Conservation (phyloP, 148 eudicot species). For the Drosera capensis region DNA sequence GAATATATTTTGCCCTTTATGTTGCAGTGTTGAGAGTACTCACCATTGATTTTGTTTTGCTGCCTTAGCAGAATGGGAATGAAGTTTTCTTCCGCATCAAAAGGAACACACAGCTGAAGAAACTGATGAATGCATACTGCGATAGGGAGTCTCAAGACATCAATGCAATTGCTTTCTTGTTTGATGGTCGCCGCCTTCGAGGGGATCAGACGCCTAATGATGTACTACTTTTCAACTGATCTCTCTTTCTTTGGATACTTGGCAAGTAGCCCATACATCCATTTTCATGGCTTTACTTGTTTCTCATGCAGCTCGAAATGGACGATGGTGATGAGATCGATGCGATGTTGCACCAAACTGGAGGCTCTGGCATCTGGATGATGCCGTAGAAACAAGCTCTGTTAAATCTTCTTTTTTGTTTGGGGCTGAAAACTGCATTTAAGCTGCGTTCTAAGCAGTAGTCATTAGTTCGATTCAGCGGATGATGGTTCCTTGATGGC, state of each 20-base stretch:
- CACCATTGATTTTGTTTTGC: neutral
- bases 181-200: neutral
- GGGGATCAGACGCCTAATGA: neutral
- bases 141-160: conserved; percentile 20
- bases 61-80: neutral
- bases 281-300: neutral
- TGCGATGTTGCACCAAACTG: conserved; percentile 58
- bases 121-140: conserved; percentile 27
- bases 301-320: conserved; percentile 33
- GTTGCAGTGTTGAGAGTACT: too few relatives aligned
- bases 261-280: neutral
- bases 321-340: conserved; percentile 59
- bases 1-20: too few relatives aligned
- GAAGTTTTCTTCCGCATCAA: conserved; percentile 4
- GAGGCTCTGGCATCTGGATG: conserved; percentile 12
- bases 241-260: neutral
- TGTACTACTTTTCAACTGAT: neutral
- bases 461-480: too few relatives aligned
- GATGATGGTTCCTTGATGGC: too few relatives aligned
- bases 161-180: conserved; percentile 17
- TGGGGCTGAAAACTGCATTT: too few relatives aligned
- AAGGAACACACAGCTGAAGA: conserved; percentile 17
- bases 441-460: too few relatives aligned
- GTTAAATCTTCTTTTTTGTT: too few relatives aligned
- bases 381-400: too few relatives aligned